These are phyloP conservation scores for Phaeolepiota aurea DNA, from an alignment of 768 basidiomycete species.

Conservation along the genomic window DNA sequence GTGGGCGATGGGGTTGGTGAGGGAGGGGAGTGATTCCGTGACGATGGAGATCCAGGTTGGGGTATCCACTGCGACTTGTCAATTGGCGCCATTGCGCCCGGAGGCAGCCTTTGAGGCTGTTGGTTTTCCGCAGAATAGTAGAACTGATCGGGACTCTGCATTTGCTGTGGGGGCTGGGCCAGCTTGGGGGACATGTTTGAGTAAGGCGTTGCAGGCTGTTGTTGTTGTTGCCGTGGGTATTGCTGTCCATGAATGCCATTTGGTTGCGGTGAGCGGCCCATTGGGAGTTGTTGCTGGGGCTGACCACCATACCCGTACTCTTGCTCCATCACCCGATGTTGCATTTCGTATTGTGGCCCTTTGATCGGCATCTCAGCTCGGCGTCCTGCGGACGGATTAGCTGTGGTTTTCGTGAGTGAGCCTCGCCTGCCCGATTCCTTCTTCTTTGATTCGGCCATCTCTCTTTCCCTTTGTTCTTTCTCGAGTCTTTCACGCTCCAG, in stretches of 20 bases:
- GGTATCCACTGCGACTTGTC: constrained; percentile 28
- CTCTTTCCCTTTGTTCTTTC: constrained; percentile 29
- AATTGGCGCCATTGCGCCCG: constrained; percentile 55
- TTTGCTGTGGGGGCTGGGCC: constrained; percentile 19
- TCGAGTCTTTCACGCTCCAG: constrained; percentile 29
- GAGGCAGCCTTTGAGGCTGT: constrained; percentile 38
- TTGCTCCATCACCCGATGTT: constrained; percentile 88
- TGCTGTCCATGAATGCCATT: constrained; percentile 17
- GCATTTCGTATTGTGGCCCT: constrained; percentile 90
- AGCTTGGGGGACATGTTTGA: constrained; percentile 16
- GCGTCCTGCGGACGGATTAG: constrained; percentile 40
- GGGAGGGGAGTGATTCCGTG: constrained; percentile 27
- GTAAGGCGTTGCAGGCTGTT: constrained; percentile 14
- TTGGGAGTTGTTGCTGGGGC: constrained; percentile 19
- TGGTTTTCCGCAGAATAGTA: constrained; percentile 27
- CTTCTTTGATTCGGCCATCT: constrained; percentile 47
- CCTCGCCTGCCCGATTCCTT: constrained; percentile 42
- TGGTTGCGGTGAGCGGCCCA: constrained; percentile 14
- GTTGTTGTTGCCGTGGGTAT: constrained; percentile 19
- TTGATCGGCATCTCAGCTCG: constrained; percentile 82
- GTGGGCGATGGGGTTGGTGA: constrained; percentile 41
- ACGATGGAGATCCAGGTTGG: constrained; percentile 18
- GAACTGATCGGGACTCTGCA: constrained; percentile 22
- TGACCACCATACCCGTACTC: constrained; percentile 53
- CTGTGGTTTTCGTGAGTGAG: constrained; percentile 60